A percentile compares a stretch with the other conserved stretches of the same genome.
phyloP scores from a whole-genome alignment of 2,329 filamentous ascomycete genomes.

The Elsinoe arachidis region DNA sequence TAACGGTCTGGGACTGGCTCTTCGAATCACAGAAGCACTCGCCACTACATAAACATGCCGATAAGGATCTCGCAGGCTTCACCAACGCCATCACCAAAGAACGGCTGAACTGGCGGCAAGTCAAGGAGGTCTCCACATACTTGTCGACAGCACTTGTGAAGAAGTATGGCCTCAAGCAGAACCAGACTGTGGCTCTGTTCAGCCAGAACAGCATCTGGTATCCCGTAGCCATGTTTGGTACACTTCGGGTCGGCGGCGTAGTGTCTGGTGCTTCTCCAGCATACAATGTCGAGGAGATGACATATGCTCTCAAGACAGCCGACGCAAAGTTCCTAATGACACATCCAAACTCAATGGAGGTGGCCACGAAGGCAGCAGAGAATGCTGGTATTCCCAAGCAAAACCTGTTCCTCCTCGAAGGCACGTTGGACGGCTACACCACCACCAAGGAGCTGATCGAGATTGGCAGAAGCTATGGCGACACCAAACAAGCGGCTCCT shows the following conservation, averaged over 20 bases:
- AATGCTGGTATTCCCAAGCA: conserved; percentile 45
- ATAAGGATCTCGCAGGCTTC: conserved; percentile 39
- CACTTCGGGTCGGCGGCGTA: conserved; percentile 44
- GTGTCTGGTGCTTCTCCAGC: conserved; percentile 56
- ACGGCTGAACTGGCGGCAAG: conserved; percentile 48
- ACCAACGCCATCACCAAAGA: conserved; percentile 53
- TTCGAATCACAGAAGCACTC: conserved; percentile 48
- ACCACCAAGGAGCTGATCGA: conserved; percentile 40
- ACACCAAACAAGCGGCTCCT: conserved; percentile 36
- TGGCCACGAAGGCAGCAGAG: conserved; percentile 47
- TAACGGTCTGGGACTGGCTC: conserved; percentile 54
- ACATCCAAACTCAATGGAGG: conserved; percentile 44
- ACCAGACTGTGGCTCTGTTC: conserved; percentile 53
- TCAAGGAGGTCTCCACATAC: conserved; percentile 49
- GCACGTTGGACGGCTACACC: conserved; percentile 41
- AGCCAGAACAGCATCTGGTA: conserved; percentile 60
- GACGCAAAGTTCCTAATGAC: conserved; percentile 52
- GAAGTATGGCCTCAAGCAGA: conserved; percentile 45
- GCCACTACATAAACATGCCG: conserved; percentile 30
- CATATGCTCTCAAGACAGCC: conserved; percentile 52
- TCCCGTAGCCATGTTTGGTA: conserved; percentile 50
- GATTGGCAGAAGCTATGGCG: conserved; percentile 35
- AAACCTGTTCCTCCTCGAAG: conserved; percentile 50
- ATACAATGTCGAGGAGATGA: conserved; percentile 61
- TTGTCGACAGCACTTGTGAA: conserved; percentile 53